Evolutionary conservation across 2,329 filamentous ascomycete genomes (phyloP).

Genomic region (Orbilia oligospora): DNA sequence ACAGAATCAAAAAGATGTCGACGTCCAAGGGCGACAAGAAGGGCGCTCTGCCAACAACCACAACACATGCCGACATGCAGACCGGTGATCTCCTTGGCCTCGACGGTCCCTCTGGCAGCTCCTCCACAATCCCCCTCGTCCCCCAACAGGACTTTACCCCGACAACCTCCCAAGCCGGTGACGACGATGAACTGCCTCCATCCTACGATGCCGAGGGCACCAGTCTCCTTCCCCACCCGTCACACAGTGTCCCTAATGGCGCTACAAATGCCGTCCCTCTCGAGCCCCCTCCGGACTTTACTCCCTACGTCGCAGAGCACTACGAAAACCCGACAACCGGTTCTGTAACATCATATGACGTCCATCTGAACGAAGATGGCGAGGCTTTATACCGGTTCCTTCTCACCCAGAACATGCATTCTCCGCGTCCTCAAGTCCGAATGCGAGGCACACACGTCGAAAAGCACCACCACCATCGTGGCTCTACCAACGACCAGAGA

Average conservation of each 20-base stretch:
- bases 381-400: constrained; percentile 64
- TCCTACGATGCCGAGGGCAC: constrained; percentile 54
- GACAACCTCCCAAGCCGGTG: constrained; percentile 33
- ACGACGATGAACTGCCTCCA: constrained; percentile 50
- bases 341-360: constrained; percentile 62
- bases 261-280: constrained; percentile 36
- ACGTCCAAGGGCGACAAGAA: constrained; percentile 31
- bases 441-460: constrained; percentile 65
- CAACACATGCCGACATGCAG: constrained; percentile 39
- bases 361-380: constrained; percentile 63
- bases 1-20: constrained; percentile 26
- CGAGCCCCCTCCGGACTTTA: constrained; percentile 56
- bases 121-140: constrained; percentile 47
- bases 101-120: constrained; percentile 32
- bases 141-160: constrained; percentile 44
- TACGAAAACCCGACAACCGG: constrained; percentile 41
- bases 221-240: constrained; percentile 42
- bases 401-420: constrained; percentile 56
- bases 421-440: constrained; percentile 62
- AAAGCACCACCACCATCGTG: constrained; percentile 61
- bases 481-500: constrained; percentile 65
- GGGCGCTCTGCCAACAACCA: constrained; percentile 28
- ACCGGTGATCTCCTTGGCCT: constrained; percentile 55
- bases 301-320: constrained; percentile 46
- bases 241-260: constrained; percentile 40